Base-by-base conservation (phyloP, 2,329 filamentous ascomycete species). In the Cercospora sp. region DNA sequence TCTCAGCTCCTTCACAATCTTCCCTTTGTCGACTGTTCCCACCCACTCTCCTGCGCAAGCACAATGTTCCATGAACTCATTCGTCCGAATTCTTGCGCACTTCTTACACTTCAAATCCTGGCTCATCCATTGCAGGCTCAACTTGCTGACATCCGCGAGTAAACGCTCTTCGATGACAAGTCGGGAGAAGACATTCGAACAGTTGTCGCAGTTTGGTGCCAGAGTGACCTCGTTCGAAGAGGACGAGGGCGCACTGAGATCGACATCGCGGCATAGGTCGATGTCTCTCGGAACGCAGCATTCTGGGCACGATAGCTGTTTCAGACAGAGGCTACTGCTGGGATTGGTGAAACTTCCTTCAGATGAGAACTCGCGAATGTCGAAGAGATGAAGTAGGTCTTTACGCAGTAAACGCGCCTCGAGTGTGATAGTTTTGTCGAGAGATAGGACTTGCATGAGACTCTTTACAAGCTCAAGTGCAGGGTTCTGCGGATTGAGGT, bases 51-150 rank as follows among this genome's bases (percentile, higher is more conserved):
- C 95, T 69, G 92, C 92, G 83, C 95, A 99, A 10, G 90, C 91
- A 80, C 96, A 99, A 80, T 98, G 94, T 79, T 97, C 94, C 89
- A 95, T 93, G 75, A 98, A 96, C 76, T 97, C 94, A 78, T 97
- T 98, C 49, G 92, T 85, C 77, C 93, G 84, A 45, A 97, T 80
- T 3, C 81, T 75, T 51, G 79, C 80, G 74, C 87, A 89, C 73
- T 92, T 92, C 34, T 86, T 88, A 78, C 95, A 99, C 80, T 93
- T 93, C 67, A 98, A 81, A 79, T 99, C 95, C 81, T 98, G 94
- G 37, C 90, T 92, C 70, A 89, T 86, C 94, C 96, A 99, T 74
- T 91, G 88, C 28, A 92, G 86, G 7, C 92, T 84, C 77, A 90
- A 82, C 24, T 87, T 88, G 79, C 97, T 89, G 18, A 97, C 90